These are phyloP conservation scores for Candida yuanshanica DNA, from an alignment of 805 yeast species.

Conservation along the genomic window DNA sequence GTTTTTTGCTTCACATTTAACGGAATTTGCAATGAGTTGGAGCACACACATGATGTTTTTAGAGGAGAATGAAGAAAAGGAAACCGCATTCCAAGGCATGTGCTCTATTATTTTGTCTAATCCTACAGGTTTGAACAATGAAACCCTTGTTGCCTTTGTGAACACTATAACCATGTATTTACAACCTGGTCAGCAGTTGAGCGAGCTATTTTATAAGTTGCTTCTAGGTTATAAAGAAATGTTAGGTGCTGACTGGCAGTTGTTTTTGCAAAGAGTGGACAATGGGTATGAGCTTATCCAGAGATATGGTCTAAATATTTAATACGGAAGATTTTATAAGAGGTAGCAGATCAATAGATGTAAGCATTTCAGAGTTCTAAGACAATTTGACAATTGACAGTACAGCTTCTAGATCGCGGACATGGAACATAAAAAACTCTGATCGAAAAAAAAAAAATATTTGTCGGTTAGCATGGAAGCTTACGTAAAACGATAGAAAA, in stretches of 20 bases:
- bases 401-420: too few species aligned
- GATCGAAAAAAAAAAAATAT: too few species aligned
- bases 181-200: conserved; percentile 43
- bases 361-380: too few species aligned
- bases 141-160: conserved; percentile 47
- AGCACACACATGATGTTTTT: conserved; percentile 58
- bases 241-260: conserved; percentile 36
- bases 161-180: conserved; percentile 53
- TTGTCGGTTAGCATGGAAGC: too few species aligned
- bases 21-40: conserved; percentile 62
- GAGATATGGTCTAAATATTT: conserved; percentile 10
- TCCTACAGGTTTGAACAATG: conserved; percentile 57
- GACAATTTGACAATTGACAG: too few species aligned
- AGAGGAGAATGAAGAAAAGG: conserved; percentile 83
- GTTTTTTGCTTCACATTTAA: conserved; percentile 51
- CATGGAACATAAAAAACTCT: too few species aligned
- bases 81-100: conserved; percentile 81
- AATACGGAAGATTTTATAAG: not conserved
- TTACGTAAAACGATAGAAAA: too few species aligned
- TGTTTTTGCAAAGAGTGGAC: conserved; percentile 15
- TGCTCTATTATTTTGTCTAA: conserved; percentile 57
- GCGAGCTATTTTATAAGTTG: conserved; percentile 38
- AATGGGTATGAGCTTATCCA: conserved; percentile 16
- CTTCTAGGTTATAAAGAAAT: conserved; percentile 40
- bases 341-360: too few species aligned